These are phyloP conservation scores for Theileria sp. DNA, from an alignment of 169 alveolate species.

Conservation along the genomic window DNA sequence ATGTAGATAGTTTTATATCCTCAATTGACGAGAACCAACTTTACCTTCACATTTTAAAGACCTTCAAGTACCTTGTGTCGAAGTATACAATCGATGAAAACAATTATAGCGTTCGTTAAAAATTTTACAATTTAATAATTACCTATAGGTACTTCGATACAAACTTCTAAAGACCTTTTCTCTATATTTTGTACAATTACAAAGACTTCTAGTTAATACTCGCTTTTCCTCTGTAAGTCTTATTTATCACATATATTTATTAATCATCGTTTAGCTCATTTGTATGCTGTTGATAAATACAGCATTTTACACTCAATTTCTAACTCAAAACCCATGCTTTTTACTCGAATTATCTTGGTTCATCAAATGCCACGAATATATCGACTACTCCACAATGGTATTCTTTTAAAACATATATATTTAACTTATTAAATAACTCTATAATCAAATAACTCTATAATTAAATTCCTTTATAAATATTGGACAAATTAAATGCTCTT, in stretches of 20 bases:
- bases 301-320: conserved; percentile 38
- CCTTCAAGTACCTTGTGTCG: conserved; percentile 29
- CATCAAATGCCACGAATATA: conserved; percentile 28
- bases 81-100: conserved; percentile 53
- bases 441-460: neutral
- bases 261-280: conserved; percentile 14
- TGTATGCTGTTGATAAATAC: conserved; percentile 45
- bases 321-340: conserved; percentile 57
- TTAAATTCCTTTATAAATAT: neutral
- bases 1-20: neutral
- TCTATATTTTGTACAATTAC: conserved; percentile 38
- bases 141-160: conserved; percentile 27
- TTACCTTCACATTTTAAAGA: conserved; percentile 33
- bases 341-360: conserved; percentile 54
- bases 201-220: conserved; percentile 38
- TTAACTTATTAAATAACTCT: too few relatives aligned
- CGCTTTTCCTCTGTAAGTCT: conserved; percentile 50
- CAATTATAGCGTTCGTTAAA: conserved; percentile 21
- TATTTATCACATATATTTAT: neutral
- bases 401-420: too few relatives aligned
- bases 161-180: conserved; percentile 53
- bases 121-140: neutral
- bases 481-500: neutral
- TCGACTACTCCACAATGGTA: conserved; percentile 58
- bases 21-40: conserved; percentile 20